A percentile compares a stretch with the other conserved stretches of the same genome.
Evolutionary conservation across 495 filamentous ascomycete genomes (phyloP).

Genomic region (Trichoderma orchidacearum): DNA sequence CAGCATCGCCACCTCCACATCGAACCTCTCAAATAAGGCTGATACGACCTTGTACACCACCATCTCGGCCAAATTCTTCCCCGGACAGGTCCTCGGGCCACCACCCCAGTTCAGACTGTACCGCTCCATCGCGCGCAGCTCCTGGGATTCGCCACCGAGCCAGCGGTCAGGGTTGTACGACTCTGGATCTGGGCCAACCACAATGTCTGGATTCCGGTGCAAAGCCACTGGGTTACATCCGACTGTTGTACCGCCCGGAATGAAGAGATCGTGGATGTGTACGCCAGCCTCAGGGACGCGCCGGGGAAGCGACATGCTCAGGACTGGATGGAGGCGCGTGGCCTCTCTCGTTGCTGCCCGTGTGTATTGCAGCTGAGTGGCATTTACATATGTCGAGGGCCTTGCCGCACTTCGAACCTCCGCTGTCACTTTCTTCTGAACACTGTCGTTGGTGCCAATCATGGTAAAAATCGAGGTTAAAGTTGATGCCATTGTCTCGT

Average conservation of each 20-base stretch:
- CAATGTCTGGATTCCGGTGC: conserved; percentile 34
- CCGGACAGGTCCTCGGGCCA: conserved; percentile 53
- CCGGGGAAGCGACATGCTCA: conserved; percentile 42
- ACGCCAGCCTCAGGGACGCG: conserved; percentile 37
- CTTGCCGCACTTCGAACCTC: conserved; percentile 10
- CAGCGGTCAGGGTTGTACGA: conserved; percentile 42
- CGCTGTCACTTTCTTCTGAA: conserved; percentile 8
- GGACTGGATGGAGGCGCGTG: conserved; percentile 45
- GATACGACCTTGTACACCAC: conserved; percentile 53
- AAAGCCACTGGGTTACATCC: conserved; percentile 48
- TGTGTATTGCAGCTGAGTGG: conserved; percentile 30
- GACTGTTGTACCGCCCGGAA: conserved; percentile 41
- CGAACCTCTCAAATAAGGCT: conserved; percentile 45
- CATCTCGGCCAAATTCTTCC: conserved; percentile 49
- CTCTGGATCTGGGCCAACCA: conserved; percentile 38
- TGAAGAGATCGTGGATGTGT: conserved; percentile 30
- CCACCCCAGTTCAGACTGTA: conserved; percentile 44
- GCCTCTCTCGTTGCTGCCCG: conserved; percentile 50
- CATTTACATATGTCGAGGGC: conserved; percentile 1
- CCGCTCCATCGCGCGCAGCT: conserved; percentile 26
- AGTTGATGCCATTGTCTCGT: conserved; percentile 34
- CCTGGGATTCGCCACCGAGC: conserved; percentile 23
- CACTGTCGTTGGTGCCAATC: conserved; percentile 13
- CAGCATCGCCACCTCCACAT: conserved; percentile 20
- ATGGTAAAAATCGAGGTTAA: conserved; percentile 21